Evolutionary conservation across 2,329 filamentous ascomycete species (phyloP), one percentile per base, ranked within the genome.

Genomic region (Claviceps africana): DNA sequence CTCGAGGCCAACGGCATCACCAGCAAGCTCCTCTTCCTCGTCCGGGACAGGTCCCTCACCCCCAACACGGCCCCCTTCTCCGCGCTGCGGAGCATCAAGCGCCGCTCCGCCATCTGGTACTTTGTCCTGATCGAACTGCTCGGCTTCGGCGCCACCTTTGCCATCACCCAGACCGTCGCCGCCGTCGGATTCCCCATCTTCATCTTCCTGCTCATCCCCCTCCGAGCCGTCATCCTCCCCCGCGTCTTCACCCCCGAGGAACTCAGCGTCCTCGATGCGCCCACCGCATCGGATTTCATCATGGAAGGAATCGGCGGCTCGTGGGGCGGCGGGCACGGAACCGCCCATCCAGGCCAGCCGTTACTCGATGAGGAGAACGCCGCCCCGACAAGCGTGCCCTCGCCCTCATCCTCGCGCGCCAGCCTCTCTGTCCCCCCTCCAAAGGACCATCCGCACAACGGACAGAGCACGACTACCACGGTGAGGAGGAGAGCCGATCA

Each of bases 101-200:
- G 83, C n/a, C 77, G 80, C 39, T 60, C 61, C 15, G 79, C 82
- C n/a, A 71, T 89, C 55, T 89, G 85, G 84, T 67, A 69, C 4
- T 91, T 90, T 61, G 82, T 88, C 6, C 68, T 67, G 8, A 66
- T 88, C 35, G 82, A 89, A 66, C 67, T 90, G 4, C 25, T 83
- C 44, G 85, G 80, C 0, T 89, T 90, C 59, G 86, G 75, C 2
- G 85, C 82, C 22, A 91, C 86, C 0, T 89, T 91, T 64, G 86
- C 86, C 54, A 86, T 90, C 60, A 89, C 86, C 0, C 83, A 91
- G 68, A 90, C 86, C 0, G 83, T 90, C 48, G 86, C 86, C 2
- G 86, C 86, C 2, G 86, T 91, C 11, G 86, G 86, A 0, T 91
- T 90, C 58, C 86, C 86, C 9, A 75, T 88, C 37, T 77, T 88